Evolutionary conservation across 1,284 basidiomycete genomes (phyloP).

Genomic region (Microbotryum saponariae): DNA sequence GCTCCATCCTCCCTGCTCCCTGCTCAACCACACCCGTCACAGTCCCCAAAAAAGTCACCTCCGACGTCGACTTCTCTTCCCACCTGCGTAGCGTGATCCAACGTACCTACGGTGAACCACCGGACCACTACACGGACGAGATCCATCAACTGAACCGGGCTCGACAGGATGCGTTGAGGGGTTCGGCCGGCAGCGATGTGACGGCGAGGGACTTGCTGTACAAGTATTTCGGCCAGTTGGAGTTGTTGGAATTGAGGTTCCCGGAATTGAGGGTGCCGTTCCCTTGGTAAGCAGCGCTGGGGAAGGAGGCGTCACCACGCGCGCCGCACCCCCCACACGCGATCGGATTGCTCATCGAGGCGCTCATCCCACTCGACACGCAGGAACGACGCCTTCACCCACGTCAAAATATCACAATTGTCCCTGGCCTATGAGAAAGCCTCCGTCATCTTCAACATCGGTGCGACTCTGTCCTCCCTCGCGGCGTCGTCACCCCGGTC

Average conservation of each 20-base stretch:
- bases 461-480: constrained; percentile 83
- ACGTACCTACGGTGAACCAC: constrained; percentile 87
- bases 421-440: constrained; percentile 98
- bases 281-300: constrained; percentile 56
- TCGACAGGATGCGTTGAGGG: constrained; percentile 87
- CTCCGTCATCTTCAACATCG: constrained; percentile 93
- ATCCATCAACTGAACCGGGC: constrained; percentile 76
- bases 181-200: constrained; percentile 79
- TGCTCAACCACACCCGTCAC: constrained; percentile 4
- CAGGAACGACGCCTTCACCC: constrained; percentile 86
- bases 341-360: neutral
- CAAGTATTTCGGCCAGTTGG: constrained; percentile 99
- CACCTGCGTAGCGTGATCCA: constrained; percentile 79
- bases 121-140: constrained; percentile 77
- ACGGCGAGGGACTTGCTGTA: constrained; percentile 89
- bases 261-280: constrained; percentile 93
- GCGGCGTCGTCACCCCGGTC: constrained; percentile 72
- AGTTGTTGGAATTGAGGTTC: constrained; percentile 92
- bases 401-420: constrained; percentile 82
- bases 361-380: neutral
- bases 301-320: too few species aligned
- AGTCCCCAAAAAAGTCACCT: constrained; percentile 50
- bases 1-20: too few species aligned
- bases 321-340: neutral
- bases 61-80: constrained; percentile 75